These are phyloP conservation scores for Beauveria pseudobassiana DNA, from an alignment of 2,329 filamentous ascomycete species.

Conservation along the genomic window DNA sequence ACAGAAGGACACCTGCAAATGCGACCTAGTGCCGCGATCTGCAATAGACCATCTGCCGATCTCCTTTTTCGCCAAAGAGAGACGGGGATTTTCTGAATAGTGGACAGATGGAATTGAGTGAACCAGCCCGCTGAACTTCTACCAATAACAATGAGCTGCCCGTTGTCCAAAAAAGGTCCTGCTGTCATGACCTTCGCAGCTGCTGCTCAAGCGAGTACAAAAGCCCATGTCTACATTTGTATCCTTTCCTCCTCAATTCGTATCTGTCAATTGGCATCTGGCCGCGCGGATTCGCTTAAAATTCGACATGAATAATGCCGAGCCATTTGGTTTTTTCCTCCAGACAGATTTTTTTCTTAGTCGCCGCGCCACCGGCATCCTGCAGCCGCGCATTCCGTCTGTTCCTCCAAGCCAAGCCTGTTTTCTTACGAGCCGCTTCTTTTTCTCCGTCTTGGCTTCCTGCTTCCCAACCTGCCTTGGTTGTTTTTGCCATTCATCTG, in stretches of 20 bases:
- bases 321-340: neutral
- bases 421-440: neutral
- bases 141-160: neutral
- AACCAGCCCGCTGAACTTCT: neutral
- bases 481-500: too few relatives aligned
- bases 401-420: neutral
- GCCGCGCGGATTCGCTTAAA: neutral
- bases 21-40: neutral
- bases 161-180: too few relatives aligned
- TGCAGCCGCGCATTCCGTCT: neutral
- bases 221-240: too few relatives aligned
- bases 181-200: neutral
- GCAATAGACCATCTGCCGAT: neutral
- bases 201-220: neutral
- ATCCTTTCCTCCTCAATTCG: neutral
- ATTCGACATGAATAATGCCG: too few relatives aligned
- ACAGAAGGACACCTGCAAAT: neutral
- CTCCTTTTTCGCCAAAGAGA: too few relatives aligned
- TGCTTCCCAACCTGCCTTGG: neutral
- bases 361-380: slow-evolving; percentile 1
- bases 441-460: neutral
- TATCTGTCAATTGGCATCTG: neutral
- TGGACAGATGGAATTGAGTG: neutral
- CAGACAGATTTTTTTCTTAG: neutral
- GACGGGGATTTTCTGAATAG: neutral